Conservation (phyloP, 192 early-diverging fungal species). For the Umbelopsis vinacea region DNA sequence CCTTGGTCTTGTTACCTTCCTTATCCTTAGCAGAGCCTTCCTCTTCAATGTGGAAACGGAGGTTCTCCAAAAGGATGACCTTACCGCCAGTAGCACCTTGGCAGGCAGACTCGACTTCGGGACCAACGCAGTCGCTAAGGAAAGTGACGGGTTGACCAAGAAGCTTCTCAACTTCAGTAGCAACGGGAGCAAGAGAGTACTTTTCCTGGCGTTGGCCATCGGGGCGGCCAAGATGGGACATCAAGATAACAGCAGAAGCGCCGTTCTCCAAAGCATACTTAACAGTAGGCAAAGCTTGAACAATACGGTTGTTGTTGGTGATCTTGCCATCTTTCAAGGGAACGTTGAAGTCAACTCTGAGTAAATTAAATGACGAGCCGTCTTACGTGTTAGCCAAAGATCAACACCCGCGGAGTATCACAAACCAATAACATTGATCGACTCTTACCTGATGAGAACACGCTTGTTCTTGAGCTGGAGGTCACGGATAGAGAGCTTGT, state of each 20-base stretch:
- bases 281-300: constrained; percentile 93
- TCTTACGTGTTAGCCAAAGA: constrained; percentile 10
- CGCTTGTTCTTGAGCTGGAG: constrained; percentile 85
- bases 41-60: constrained; percentile 98
- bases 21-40: constrained; percentile 93
- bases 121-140: constrained; percentile 93
- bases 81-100: constrained; percentile 68
- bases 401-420: neutral
- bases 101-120: constrained; percentile 80
- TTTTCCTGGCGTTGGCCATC: constrained; percentile 88
- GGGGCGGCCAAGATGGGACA: constrained; percentile 97
- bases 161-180: constrained; percentile 78
- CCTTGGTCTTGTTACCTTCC: constrained; percentile 91
- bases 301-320: constrained; percentile 97
- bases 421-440: neutral
- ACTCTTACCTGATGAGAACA: constrained; percentile 83
- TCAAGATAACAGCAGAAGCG: constrained; percentile 88
- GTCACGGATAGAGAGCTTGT: constrained; percentile 90
- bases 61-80: constrained; percentile 95
- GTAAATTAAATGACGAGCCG: constrained; percentile 5
- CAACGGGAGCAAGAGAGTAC: constrained; percentile 92
- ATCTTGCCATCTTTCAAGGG: constrained; percentile 91
- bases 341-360: constrained; percentile 98
- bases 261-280: constrained; percentile 86
- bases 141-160: constrained; percentile 86